Evolutionary conservation across 192 early-diverging fungal genomes (phyloP).

Genomic region (Spinellus fusiger): DNA sequence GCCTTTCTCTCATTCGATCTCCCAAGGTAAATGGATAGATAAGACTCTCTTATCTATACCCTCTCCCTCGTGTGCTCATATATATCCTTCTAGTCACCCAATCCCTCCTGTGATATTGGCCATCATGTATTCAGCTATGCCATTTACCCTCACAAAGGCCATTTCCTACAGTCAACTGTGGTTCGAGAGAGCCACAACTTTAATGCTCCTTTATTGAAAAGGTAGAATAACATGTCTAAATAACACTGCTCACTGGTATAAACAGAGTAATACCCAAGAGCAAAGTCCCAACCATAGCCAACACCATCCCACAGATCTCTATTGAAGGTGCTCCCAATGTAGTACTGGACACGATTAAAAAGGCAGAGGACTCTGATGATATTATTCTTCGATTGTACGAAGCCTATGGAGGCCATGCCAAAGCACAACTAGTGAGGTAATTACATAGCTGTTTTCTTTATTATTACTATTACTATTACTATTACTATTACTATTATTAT

Average conservation of each 20-base stretch:
- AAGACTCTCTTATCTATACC: too few species aligned
- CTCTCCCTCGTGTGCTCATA: background rate
- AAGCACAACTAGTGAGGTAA: conserved; percentile 18
- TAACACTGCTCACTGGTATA: background rate
- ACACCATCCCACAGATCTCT: conserved; percentile 30
- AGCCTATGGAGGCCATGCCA: conserved; percentile 81
- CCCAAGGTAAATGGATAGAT: conserved; percentile 53
- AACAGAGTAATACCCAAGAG: conserved; percentile 17
- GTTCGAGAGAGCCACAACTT: conserved; percentile 86
- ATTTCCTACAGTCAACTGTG: conserved; percentile 78
- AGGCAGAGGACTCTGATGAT: conserved; percentile 69
- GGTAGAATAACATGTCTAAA: conserved; percentile 1
- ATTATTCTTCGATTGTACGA: conserved; percentile 87
- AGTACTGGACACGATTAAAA: conserved; percentile 89
- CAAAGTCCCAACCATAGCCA: background rate
- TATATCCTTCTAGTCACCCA: conserved; percentile 30
- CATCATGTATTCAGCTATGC: conserved; percentile 85
- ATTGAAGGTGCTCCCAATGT: conserved; percentile 58
- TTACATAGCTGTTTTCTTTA: background rate
- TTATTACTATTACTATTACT: too few species aligned
- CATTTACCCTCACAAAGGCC: conserved; percentile 79
- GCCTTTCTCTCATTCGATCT: conserved; percentile 80
- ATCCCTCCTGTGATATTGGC: conserved; percentile 55
- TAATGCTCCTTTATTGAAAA: conserved; percentile 68
- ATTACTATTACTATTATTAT: too few species aligned